A percentile compares a stretch with the other conserved stretches of the same genome.
Conservation (phyloP, 345 rosid species). For the Rhodamnia argentea region DNA sequence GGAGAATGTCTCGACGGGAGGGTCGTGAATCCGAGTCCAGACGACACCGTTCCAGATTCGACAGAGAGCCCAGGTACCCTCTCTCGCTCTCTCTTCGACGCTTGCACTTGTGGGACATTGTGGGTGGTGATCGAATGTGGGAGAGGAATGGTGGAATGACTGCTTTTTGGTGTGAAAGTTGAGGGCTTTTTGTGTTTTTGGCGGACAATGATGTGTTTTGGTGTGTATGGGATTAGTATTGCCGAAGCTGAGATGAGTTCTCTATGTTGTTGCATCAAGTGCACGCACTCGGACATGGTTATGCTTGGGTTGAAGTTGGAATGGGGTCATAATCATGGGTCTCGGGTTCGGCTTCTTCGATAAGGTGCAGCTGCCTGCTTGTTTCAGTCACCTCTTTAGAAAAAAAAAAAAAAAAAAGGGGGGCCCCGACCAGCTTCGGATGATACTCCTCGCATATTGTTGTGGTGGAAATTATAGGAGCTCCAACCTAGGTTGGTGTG, state of each 20-base stretch:
- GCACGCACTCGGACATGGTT: not conserved
- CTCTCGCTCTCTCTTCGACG: not conserved
- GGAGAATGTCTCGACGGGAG: conserved; percentile 42
- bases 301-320: not conserved
- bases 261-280: not conserved
- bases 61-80: conserved; percentile 52
- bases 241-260: not conserved
- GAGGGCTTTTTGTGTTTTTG: not conserved
- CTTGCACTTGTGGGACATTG: not conserved
- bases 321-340: not conserved
- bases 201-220: not conserved
- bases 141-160: not conserved
- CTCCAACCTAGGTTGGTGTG: not conserved
- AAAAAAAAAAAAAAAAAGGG: not conserved
- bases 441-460: not conserved
- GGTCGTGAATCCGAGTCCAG: conserved; percentile 42
- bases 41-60: conserved; percentile 39
- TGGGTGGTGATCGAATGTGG: not conserved
- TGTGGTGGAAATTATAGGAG: not conserved
- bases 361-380: not conserved
- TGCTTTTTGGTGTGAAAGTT: not conserved
- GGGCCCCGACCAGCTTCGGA: not conserved
- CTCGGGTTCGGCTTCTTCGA: not conserved
- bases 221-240: not conserved
- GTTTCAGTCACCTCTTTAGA: not conserved